Evolutionary conservation across 2,329 filamentous ascomycete genomes (phyloP).

Genomic region (Aureobasidium namibiae): DNA sequence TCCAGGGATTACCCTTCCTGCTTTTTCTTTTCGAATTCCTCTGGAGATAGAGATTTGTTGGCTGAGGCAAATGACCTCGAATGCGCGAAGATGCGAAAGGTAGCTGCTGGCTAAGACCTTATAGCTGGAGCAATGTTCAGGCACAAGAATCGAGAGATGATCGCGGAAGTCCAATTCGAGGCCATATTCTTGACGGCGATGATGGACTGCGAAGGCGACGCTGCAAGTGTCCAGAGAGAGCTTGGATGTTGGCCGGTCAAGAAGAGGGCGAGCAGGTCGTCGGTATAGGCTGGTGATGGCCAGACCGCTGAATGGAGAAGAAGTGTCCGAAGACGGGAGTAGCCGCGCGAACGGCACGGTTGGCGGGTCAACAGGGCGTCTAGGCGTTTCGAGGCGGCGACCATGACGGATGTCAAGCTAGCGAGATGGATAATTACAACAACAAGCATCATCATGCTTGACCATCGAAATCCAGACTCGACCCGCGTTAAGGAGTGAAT

Average conservation of each 20-base stretch:
- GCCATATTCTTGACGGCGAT: neutral
- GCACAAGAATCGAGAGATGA: neutral
- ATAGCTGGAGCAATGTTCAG: neutral
- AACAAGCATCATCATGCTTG: conserved; percentile 7
- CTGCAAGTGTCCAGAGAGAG: neutral
- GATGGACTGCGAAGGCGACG: too few relatives aligned
- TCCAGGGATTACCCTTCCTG: too few relatives aligned
- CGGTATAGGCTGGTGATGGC: neutral
- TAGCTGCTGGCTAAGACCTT: neutral
- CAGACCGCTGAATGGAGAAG: neutral
- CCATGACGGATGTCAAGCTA: neutral
- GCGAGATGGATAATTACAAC: conserved; percentile 4
- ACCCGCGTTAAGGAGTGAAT: neutral
- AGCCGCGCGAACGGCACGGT: neutral
- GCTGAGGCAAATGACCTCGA: neutral
- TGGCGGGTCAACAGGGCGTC: conserved; percentile 5
- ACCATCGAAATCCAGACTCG: neutral
- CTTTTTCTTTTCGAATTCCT: neutral
- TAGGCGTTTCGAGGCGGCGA: neutral
- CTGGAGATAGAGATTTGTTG: neutral
- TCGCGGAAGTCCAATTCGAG: neutral
- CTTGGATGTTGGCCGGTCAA: neutral
- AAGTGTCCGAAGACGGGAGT: neutral
- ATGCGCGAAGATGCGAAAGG: neutral
- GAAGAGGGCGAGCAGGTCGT: neutral